Evolutionary conservation across 441 rosid species (phyloP).

Genomic region (Jatropha multifida): DNA sequence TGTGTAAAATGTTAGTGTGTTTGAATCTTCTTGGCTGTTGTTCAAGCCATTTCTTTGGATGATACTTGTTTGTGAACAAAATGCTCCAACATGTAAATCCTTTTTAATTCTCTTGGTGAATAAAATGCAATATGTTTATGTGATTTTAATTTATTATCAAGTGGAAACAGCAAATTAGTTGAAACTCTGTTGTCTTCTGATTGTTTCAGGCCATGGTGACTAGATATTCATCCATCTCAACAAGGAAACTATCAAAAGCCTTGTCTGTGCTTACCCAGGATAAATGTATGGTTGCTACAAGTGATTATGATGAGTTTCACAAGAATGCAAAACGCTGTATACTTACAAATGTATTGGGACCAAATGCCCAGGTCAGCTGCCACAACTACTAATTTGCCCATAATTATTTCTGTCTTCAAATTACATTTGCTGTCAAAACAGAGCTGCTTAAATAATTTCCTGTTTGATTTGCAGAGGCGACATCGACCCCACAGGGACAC

Average conservation of each 20-base stretch:
- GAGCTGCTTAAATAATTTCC: background rate
- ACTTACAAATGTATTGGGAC: slow-evolving; percentile 55
- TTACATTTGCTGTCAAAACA: background rate
- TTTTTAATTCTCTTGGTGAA: background rate
- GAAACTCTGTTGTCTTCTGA: background rate
- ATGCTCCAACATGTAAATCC: background rate
- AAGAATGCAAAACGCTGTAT: slow-evolving; percentile 53
- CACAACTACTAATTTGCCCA: background rate
- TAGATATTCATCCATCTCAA: slow-evolving; percentile 69
- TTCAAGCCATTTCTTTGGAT: background rate
- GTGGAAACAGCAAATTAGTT: background rate
- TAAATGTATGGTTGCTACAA: slow-evolving; percentile 83
- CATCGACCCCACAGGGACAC: slow-evolving; percentile 56
- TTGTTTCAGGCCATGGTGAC: slow-evolving; percentile 78
- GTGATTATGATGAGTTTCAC: slow-evolving; percentile 83
- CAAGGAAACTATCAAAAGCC: slow-evolving; percentile 75
- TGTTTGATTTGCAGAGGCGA: slow-evolving; percentile 45
- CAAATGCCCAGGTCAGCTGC: slow-evolving; percentile 63
- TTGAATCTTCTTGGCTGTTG: background rate
- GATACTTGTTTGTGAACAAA: background rate
- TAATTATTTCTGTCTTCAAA: background rate
- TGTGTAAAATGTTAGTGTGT: background rate
- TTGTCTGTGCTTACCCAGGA: slow-evolving; percentile 59
- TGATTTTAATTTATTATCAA: background rate
- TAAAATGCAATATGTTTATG: background rate